These are phyloP conservation scores for Calonectria pseudoturangicola DNA, from an alignment of 2,329 filamentous ascomycete genomes.

Conservation along the genomic window DNA sequence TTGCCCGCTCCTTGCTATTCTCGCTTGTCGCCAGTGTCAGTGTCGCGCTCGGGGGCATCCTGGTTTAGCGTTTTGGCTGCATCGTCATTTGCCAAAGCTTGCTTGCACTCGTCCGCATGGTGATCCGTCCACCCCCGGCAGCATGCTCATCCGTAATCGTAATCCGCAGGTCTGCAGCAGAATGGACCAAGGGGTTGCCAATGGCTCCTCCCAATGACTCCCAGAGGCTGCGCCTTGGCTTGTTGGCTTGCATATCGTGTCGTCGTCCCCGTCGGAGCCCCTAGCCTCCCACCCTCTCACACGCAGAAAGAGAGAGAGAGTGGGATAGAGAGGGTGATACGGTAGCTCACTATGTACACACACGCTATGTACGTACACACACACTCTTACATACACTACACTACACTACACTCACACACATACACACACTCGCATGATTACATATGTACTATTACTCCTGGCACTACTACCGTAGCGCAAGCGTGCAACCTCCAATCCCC, in stretches of 20 bases:
- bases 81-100: slow-evolving; percentile 23
- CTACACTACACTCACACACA: too few species aligned
- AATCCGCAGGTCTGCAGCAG: neutral
- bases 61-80: slow-evolving; percentile 22
- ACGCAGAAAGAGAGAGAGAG: too few species aligned
- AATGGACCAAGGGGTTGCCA: slow-evolving; percentile 25
- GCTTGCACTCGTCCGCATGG: slow-evolving; percentile 22
- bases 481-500: neutral
- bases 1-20: neutral
- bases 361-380: too few species aligned
- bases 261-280: neutral
- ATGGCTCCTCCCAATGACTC: neutral
- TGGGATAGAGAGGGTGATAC: too few species aligned
- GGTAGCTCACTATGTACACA: slow-evolving; percentile 15
- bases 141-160: too few species aligned
- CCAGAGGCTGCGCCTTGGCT: slow-evolving; percentile 3
- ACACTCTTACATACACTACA: too few species aligned
- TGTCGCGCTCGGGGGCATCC: slow-evolving; percentile 12
- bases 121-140: slow-evolving; percentile 28
- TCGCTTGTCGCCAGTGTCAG: slow-evolving; percentile 7
- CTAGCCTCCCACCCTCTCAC: slow-evolving; percentile 2
- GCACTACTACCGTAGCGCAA: slow-evolving; percentile 34
- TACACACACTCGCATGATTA: too few species aligned
- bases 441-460: neutral
- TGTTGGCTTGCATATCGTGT: slow-evolving; percentile 21